These are phyloP conservation scores for Komagataella pseudopastoris DNA, from an alignment of 805 yeast genomes.

Conservation along the genomic window DNA sequence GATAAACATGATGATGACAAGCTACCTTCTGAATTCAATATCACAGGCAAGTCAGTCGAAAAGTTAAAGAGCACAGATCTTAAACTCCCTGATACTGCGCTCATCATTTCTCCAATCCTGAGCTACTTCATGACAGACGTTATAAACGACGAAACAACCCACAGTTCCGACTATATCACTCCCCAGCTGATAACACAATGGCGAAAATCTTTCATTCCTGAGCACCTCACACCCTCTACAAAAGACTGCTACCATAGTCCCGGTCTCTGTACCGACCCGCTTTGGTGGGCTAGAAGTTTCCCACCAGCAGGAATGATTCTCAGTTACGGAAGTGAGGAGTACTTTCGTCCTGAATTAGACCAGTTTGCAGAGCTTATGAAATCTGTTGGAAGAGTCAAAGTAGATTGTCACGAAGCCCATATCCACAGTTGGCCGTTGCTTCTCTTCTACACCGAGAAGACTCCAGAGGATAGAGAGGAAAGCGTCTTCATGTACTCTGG, in stretches of 20 bases:
- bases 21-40: background rate
- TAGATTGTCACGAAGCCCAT: conserved; percentile 19
- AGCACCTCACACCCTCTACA: background rate
- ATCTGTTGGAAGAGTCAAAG: conserved; percentile 17
- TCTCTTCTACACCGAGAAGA: conserved; percentile 24
- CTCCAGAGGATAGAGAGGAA: conserved; percentile 26
- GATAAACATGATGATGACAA: background rate
- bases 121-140: conserved; percentile 5
- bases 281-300: conserved; percentile 25
- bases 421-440: conserved; percentile 38
- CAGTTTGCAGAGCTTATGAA: conserved; percentile 15
- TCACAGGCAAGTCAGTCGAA: conserved; percentile 2
- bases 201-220: conserved; percentile 8
- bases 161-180: background rate
- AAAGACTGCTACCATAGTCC: conserved; percentile 18
- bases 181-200: conserved; percentile 1
- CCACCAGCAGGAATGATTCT: conserved; percentile 28
- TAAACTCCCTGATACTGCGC: conserved; percentile 2
- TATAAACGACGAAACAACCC: background rate
- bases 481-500: conserved; percentile 25
- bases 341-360: conserved; percentile 21
- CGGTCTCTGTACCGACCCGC: conserved; percentile 13
- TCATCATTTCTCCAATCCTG: conserved; percentile 16
- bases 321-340: conserved; percentile 30
- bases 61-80: conserved; percentile 5